Evolutionary conservation across 495 filamentous ascomycete species (phyloP), one percentile per base, ranked within the genome.

Genomic region (Lasiosphaeria miniovina): DNA sequence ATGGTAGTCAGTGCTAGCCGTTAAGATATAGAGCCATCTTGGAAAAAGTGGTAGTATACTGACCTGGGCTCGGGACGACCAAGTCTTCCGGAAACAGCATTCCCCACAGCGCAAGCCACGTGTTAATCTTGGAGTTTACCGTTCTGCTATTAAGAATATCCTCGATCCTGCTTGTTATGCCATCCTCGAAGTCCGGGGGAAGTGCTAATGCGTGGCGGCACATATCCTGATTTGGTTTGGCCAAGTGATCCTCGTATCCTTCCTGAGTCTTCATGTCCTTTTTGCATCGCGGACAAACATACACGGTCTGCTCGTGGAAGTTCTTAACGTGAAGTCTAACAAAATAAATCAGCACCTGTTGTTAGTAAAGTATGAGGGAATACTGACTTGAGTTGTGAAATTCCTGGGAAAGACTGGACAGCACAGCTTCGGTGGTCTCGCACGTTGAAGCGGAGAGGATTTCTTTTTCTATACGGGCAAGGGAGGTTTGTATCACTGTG

Each of bases 351-450:
- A 52, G 50, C 33, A 14, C 31, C 12, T 15, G 6, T 11, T 6
- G 11, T 49, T 12, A 36, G 15, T n/a, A 40, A 34, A 36, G 17
- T 24, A 24, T 15, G 6, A 8, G 43, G 12, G 36, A 36, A 8
- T 3, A 49, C 55, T 50, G 11, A 57, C 55, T 57, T 57, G 9
- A 57, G 4, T 31, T 49, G 43, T 41, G 43, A 12, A 0, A 57
- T 49, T n/a, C 36, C 43, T 6, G 34, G 43, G 50, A 57, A 36
- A 10, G 41, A 10, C 33, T 36, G 17, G 7, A 49, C 0, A 49
- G 55, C 55, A n/a, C 55, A 57, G 45, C 34, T 57, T 40, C 36
- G 55, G 34, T 57, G 41, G 43, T 49, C 43, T 36, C 55, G 41
- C 14, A 50, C n/a, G 24, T 57, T 57, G 35, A 57, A 57, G 34